These are phyloP conservation scores for Colletotrichum shisoi DNA, from an alignment of 2,329 filamentous ascomycete species.

Conservation along the genomic window DNA sequence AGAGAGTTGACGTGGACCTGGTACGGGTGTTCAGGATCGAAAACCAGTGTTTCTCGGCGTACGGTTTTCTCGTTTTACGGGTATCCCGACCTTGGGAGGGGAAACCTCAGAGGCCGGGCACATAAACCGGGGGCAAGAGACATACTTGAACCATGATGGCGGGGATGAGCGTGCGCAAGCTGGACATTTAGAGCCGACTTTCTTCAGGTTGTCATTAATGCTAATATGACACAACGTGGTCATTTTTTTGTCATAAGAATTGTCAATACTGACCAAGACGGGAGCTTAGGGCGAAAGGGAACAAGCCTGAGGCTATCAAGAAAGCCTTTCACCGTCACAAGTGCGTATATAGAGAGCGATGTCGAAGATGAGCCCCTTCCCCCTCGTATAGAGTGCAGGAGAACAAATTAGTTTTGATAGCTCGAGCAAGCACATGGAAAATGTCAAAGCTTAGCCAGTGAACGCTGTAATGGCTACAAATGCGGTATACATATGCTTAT, in stretches of 20 bases:
- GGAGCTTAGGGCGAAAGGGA: not conserved
- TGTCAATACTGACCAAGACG: not conserved
- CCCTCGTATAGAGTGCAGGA: no score
- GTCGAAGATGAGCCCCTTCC: no score
- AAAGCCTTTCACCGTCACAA: not conserved
- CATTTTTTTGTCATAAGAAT: not conserved
- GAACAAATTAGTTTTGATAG: no score
- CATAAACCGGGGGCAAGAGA: not conserved
- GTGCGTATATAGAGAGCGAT: no score
- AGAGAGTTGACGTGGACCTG: slow-evolving; percentile 49
- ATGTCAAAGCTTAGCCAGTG: not conserved
- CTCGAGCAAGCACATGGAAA: not conserved
- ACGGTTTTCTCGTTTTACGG: not conserved
- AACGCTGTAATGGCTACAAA: not conserved
- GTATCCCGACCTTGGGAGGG: not conserved
- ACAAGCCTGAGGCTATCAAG: not conserved
- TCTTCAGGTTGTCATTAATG: not conserved
- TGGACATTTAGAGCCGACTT: slow-evolving; percentile 40
- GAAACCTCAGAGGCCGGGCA: not conserved
- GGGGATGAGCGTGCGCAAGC: slow-evolving; percentile 51
- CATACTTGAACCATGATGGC: slow-evolving; percentile 51
- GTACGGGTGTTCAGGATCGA: not conserved
- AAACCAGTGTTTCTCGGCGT: not conserved
- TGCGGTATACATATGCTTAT: not conserved
- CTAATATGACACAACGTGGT: not conserved